These are phyloP conservation scores for Trametes maxima DNA, from an alignment of 768 basidiomycete genomes.

Conservation along the genomic window DNA sequence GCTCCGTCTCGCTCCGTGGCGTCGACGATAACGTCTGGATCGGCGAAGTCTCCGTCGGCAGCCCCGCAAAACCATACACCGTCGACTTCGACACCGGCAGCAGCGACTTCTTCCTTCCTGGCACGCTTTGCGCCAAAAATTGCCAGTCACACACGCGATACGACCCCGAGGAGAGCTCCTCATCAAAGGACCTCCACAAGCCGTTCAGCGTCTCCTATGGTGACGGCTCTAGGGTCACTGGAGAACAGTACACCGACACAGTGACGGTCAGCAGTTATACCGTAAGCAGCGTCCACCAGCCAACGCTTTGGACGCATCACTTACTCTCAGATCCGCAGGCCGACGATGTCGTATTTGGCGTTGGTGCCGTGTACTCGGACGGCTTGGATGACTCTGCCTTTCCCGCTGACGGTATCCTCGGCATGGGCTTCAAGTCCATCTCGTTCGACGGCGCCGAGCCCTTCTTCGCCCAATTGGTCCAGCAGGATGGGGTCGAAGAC, in stretches of 20 bases:
- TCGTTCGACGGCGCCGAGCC: constrained; percentile 30
- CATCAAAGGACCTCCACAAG: constrained; percentile 36
- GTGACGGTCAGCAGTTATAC: constrained; percentile 46
- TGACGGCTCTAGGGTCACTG: constrained; percentile 49
- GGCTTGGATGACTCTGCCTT: constrained; percentile 22
- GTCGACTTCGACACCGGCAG: constrained; percentile 46
- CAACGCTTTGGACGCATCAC: not conserved
- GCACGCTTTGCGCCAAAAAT: constrained; percentile 35
- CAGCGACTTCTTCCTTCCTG: constrained; percentile 52
- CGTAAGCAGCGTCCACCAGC: constrained; percentile 28
- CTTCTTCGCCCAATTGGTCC: constrained; percentile 34
- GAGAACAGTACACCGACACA: constrained; percentile 49
- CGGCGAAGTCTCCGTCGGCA: constrained; percentile 50
- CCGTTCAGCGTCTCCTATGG: constrained; percentile 49
- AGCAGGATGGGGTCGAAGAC: constrained; percentile 24
- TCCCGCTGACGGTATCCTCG: constrained; percentile 32
- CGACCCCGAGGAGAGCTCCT: constrained; percentile 40
- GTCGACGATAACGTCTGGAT: constrained; percentile 44
- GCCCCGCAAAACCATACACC: constrained; percentile 45
- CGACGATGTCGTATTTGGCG: constrained; percentile 26
- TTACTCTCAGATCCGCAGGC: constrained; percentile 10
- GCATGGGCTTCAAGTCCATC: constrained; percentile 35
- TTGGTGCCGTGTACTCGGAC: constrained; percentile 25
- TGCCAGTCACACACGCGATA: constrained; percentile 45
- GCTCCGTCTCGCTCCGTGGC: constrained; percentile 39